Evolutionary conservation across 2,329 filamentous ascomycete genomes (phyloP).

Genomic region (Pseudogymnoascus sp.): DNA sequence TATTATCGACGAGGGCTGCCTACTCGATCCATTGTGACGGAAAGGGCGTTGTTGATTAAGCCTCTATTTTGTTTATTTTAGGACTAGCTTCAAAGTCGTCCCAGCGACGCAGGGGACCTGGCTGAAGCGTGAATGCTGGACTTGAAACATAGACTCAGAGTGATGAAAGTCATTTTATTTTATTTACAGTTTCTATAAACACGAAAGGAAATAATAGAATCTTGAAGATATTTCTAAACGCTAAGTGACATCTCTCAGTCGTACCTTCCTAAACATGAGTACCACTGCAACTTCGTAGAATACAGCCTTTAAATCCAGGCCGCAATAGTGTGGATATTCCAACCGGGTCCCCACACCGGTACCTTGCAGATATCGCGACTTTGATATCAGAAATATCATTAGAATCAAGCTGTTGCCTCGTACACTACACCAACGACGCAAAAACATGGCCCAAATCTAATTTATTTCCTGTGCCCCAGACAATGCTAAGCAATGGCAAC

Average conservation of each 20-base stretch:
- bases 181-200: not conserved
- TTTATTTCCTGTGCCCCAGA: not conserved
- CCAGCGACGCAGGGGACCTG: not conserved
- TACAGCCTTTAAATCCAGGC: not conserved
- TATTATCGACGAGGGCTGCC: not conserved
- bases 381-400: constrained; percentile 2
- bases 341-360: not conserved
- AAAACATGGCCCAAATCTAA: not conserved
- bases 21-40: constrained; percentile 8
- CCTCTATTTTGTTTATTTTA: constrained; percentile 12
- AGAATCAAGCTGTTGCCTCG: not conserved
- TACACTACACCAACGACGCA: not conserved
- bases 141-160: not conserved
- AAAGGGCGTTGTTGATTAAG: constrained; percentile 10
- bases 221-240: not conserved
- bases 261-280: not conserved
- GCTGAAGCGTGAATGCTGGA: not conserved
- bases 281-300: not conserved
- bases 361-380: constrained; percentile 4
- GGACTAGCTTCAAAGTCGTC: constrained; percentile 11
- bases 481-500: constrained; percentile 14
- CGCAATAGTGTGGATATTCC: not conserved
- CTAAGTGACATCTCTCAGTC: not conserved
- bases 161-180: not conserved
- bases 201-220: not conserved